Base-by-base conservation (phyloP, 2,329 filamentous ascomycete species). In the Ophiosphaerella narmari region DNA sequence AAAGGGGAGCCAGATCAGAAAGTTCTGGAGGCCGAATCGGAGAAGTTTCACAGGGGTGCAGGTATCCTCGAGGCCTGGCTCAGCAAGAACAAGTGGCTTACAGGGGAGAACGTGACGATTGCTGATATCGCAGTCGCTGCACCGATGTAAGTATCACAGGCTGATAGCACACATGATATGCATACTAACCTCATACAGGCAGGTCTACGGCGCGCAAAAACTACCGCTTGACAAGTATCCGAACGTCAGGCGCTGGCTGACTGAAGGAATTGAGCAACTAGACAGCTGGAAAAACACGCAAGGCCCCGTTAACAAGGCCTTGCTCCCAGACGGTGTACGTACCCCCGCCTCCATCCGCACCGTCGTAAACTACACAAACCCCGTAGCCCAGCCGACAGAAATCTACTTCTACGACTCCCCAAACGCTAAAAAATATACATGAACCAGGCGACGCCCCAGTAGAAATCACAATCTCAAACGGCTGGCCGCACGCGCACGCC, bases 291-390 rank as follows among this genome's bases (percentile, higher is more conserved):
- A 74, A 49, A 69, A 72, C 50, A 75, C 73, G 11, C 73, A 76
- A 56, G 65, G 48, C 21, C 65, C 71, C 12, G 74, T 76, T n/a
- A 63, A 75, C 39, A 71, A 72, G 45, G 53, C 46, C 11, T 38
- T 62, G 13, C 44, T 59, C 23, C 54, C 54, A 7, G 26, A 34
- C n/a, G n/a, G 43, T 13, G 43, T 46, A 46, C 43, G 43, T 46
- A 39, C 43, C 34, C 36, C 43, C 39, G 29, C 26, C 13, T 46
- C 43, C 16, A 37, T 46, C 23, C 36, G 16, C 13, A 75, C 77
- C 18, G 74, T 68, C 3, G 70, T 80, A 39, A 78, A 79, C 53
- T 80, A 79, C 63, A 73, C 76, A 35, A 77, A 78, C 62, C 72
- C 75, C 35, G 64, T 77, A 32, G 68, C 68, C 12, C 50, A 76